Evolutionary conservation across 2,329 filamentous ascomycete genomes (phyloP).

Genomic region (Amauroascus verrucosus): DNA sequence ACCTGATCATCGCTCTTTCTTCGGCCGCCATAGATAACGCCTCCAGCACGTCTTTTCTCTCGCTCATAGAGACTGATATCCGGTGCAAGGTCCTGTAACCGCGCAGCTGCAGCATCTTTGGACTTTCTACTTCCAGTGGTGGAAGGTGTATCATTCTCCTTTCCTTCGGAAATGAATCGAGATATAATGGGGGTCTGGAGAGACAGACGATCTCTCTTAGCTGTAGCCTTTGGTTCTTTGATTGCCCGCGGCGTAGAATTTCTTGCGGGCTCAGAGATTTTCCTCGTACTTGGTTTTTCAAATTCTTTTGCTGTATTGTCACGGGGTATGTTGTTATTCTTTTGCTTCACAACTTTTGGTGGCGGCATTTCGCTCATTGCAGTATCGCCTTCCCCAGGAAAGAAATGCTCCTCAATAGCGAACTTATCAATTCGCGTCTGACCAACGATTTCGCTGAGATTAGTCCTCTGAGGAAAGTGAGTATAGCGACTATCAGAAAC

Average conservation of each 20-base stretch:
- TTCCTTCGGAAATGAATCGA: constrained; percentile 49
- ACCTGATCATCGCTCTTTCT: constrained; percentile 32
- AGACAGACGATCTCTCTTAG: constrained; percentile 24
- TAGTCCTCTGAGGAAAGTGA: constrained; percentile 79
- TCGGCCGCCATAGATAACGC: constrained; percentile 51
- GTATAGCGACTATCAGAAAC: constrained; percentile 66
- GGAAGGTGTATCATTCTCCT: constrained; percentile 76
- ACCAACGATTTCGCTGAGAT: constrained; percentile 84
- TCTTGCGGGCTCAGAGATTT: not conserved
- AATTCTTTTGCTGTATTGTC: constrained; percentile 8
- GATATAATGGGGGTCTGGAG: constrained; percentile 45
- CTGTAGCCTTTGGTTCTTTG: constrained; percentile 22
- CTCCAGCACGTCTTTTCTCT: constrained; percentile 72
- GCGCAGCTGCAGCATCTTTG: constrained; percentile 71
- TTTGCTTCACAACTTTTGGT: constrained; percentile 27
- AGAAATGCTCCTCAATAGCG: constrained; percentile 61
- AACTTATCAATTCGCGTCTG: constrained; percentile 72
- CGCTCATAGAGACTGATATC: constrained; percentile 89
- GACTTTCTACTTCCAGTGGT: constrained; percentile 72
- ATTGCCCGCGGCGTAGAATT: constrained; percentile 13
- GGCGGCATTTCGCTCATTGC: constrained; percentile 15
- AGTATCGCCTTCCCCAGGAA: constrained; percentile 29
- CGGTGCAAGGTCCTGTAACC: constrained; percentile 63
- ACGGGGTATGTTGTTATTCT: constrained; percentile 24
- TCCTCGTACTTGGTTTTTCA: not conserved